Conservation (phyloP, 148 eudicot species). For the Dysphania ambrosioides region DNA sequence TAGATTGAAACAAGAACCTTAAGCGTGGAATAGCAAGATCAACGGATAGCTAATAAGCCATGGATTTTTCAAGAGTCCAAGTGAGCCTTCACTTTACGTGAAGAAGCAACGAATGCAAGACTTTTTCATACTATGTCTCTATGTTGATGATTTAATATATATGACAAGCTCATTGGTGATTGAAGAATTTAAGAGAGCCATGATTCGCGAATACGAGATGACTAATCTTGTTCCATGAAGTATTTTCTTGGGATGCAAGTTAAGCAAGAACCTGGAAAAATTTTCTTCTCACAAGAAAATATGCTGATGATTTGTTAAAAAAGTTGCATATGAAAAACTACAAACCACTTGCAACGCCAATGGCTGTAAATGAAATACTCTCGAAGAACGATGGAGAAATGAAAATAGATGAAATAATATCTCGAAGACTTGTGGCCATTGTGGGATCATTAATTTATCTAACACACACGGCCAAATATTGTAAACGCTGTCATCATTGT, state of each 20-base stretch:
- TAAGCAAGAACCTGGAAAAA: neutral
- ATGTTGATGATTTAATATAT: neutral
- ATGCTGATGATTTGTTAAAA: neutral
- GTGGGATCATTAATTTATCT: neutral
- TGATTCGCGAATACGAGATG: neutral
- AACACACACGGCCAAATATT: neutral
- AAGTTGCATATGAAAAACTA: neutral
- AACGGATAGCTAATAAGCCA: neutral
- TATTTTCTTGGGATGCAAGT: constrained; percentile 2
- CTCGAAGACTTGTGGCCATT: neutral
- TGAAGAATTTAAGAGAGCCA: constrained; percentile 1
- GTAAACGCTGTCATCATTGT: neutral
- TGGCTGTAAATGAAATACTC: neutral
- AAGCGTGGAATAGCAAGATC: constrained; percentile 24
- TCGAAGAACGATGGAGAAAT: neutral
- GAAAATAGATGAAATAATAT: neutral
- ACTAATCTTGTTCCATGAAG: neutral
- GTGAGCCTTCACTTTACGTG: constrained; percentile 6
- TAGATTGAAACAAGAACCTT: constrained; percentile 18
- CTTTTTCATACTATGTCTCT: constrained; percentile 1
- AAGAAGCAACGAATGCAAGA: neutral
- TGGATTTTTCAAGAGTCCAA: neutral
- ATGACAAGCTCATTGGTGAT: too few species aligned
- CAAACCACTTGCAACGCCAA: neutral
- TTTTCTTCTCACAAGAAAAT: neutral